Base-by-base conservation (phyloP, 768 basidiomycete genomes). In the Pisolithus sp. region DNA sequence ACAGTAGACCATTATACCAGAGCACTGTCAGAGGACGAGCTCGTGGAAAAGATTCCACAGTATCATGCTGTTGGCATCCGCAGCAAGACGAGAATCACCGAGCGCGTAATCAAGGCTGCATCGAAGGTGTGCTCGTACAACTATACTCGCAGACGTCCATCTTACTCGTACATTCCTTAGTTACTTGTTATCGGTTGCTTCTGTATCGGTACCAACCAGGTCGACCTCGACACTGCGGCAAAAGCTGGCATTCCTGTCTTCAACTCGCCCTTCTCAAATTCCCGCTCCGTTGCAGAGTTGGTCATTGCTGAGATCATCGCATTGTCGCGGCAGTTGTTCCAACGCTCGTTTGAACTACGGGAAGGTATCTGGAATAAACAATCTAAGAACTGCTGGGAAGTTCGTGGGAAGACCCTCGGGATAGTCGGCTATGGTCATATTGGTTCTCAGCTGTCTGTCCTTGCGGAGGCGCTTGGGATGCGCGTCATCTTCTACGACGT, bases 381-480 rank as follows among this genome's bases (percentile, higher is more conserved):
- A 63, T 95, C 93, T 59, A 97, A 96, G 66, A 84, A 85, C 56
- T 99, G 96, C 72, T 99, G 93, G 93, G 96, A 99, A 69, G 73
- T 98, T 57, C 83, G 96, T 41, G 95, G 96, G 58, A 99, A 99
- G 77, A 97, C 93, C 0, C 79, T 99, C 43, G 96, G 96, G 51
- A 98, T 99, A 58, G 81, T 99, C 30, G 96, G 96, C 38, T 99
- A 98, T 70, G 96, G 96, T 37, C 96, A 99, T 73, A 99, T 99
- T 56, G 96, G 96, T 50, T 79, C 94, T 24, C 96, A 99, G 70
- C 82, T 99, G 51, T 94, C 92, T 34, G 96, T 99, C 23, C 86
- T 99, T 38, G 88, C 95, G 30, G 96, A 99, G 69, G 83, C 96
- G 3, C 86, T 99, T 64, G 96, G 93, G 54, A 89, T 99, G 76